Percentiles rank a stretch among this genome's conserved stretches.
Evolutionary conservation across 371 early-diverging fungal genomes (phyloP).

Genomic region (Mucor irregularis): DNA sequence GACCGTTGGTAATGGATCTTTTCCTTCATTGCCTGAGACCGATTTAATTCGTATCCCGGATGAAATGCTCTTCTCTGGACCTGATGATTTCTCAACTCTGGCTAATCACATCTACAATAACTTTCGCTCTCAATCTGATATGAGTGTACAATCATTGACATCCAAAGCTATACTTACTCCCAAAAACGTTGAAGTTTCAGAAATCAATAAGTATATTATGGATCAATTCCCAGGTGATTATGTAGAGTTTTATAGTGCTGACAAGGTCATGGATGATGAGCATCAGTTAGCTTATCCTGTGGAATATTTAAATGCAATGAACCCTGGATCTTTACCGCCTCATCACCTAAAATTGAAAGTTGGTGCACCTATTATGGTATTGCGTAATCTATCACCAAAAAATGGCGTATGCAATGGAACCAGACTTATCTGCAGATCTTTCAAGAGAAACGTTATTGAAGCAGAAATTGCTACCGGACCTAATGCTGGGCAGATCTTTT

Average conservation of each 20-base stretch:
- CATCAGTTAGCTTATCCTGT: background rate
- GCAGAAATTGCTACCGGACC: background rate
- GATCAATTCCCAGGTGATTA: background rate
- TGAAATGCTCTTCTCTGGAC: too few species aligned
- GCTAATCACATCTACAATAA: too few species aligned
- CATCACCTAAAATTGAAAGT: conserved; percentile 21
- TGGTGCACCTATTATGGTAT: conserved; percentile 29
- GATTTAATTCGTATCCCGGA: too few species aligned
- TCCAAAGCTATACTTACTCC: background rate
- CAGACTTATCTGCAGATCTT: background rate
- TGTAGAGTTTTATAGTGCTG: background rate
- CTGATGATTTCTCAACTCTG: too few species aligned
- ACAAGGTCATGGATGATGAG: background rate
- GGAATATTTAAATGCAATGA: conserved; percentile 7
- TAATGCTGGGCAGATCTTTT: background rate
- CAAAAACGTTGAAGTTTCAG: background rate
- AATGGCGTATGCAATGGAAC: conserved; percentile 33
- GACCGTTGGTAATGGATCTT: too few species aligned
- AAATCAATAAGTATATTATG: background rate
- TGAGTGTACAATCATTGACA: too few species aligned
- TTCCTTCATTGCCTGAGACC: too few species aligned
- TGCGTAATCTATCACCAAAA: conserved; percentile 24
- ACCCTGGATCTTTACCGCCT: conserved; percentile 19
- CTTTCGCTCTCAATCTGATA: too few species aligned
- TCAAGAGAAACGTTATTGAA: background rate